Base-by-base conservation (phyloP, 2,329 filamentous ascomycete genomes). In the Boeremia lycopersici region DNA sequence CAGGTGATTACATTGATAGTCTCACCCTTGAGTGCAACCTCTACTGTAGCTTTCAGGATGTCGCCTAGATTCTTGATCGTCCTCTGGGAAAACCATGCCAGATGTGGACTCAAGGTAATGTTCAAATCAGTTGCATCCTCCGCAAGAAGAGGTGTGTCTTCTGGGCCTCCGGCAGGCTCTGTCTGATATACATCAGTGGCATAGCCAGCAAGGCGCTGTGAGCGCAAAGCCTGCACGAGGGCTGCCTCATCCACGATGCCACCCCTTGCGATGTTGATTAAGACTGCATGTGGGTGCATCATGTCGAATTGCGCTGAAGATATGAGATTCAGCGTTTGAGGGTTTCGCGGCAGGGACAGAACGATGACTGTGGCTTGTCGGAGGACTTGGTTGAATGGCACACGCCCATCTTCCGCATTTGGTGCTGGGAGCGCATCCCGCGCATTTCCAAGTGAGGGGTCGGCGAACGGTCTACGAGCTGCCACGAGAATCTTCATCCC, bases 61-160 rank as follows among this genome's bases (percentile, higher is more conserved):
- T 69, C 67, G 11, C 75, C 73, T 36, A 82, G 75, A 34, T 79
- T 82, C 39, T 75, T 69, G 53, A 80, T 71, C 4, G 80, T 84
- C 59, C 71, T 76, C 41, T 76, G 73, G 1, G 80, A 77, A 59
- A 77, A 79, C 82, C 82, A 85, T 1, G 83, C 82, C 34, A 83
- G 57, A 70, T 85, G 82, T 15, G 82, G 81, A 42, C 75, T 81
- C 35, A 82, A 60, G 0, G 82, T 77, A 55, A 85, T 66, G 55
- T 83, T 83, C 11, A 82, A 74, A 17, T 76, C 73, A 45, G 75
- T 71, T 2, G 72, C 71, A 15, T 79, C 78, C n/a, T 78, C 71
- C 6, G 71, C 63, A 23, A 82, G 61, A 40, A 83, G 66, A 0
- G 77, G 75, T 6, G 74, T 78, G 19, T 76, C 78, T 12, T 76